Conservation (phyloP, 441 rosid species). For the Jatropha podagrica region DNA sequence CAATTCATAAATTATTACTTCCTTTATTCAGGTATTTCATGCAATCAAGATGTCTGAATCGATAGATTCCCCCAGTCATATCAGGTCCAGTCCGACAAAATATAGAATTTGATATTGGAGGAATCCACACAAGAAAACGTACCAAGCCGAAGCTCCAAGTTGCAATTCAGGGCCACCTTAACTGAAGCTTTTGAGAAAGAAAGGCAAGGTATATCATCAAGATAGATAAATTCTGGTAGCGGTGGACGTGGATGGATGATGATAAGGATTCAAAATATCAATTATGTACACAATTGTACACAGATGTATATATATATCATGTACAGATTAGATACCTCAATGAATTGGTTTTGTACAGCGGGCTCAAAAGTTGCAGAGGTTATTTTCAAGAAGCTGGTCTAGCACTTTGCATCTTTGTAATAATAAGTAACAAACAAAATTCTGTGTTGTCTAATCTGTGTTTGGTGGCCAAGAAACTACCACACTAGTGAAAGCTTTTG, state of each 20-base stretch:
- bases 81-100: background rate
- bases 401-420: background rate
- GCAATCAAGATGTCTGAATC: background rate
- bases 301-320: background rate
- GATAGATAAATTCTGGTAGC: constrained; percentile 21
- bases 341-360: constrained; percentile 2
- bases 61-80: constrained; percentile 24
- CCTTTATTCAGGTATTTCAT: background rate
- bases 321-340: constrained; percentile 2
- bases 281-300: background rate
- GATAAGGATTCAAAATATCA: constrained; percentile 42
- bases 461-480: background rate
- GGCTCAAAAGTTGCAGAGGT: constrained; percentile 6
- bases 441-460: background rate
- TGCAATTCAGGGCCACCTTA: constrained; percentile 28
- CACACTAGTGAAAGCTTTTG: background rate
- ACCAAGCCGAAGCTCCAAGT: constrained; percentile 20
- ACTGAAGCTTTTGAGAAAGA: constrained; percentile 26
- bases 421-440: background rate
- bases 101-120: constrained; percentile 6
- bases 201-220: constrained; percentile 11
- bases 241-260: constrained; percentile 28
- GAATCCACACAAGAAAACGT: constrained; percentile 6
- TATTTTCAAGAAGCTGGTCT: constrained; percentile 2
- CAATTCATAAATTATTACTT: background rate